phyloP scores from a whole-genome alignment of 257 asterid genomes.

The Fraxinus americana region DNA sequence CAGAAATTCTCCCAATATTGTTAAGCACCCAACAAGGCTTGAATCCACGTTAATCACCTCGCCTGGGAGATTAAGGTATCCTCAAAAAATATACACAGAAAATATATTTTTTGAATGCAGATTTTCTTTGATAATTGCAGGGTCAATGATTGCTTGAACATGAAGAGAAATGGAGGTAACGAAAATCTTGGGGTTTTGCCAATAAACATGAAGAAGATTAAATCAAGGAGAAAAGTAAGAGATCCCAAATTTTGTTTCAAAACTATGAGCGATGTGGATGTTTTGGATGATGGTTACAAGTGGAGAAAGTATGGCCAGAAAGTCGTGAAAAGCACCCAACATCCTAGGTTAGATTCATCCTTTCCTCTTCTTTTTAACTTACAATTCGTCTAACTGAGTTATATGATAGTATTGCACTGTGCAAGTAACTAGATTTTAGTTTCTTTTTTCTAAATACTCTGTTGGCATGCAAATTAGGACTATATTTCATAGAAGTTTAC shows the following conservation, averaged over 20 bases:
- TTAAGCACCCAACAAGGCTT: too few relatives aligned
- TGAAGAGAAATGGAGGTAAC: background rate
- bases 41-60: too few relatives aligned
- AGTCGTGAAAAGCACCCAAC: conserved; percentile 92
- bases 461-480: too few relatives aligned
- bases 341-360: conserved; percentile 66
- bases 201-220: conserved; percentile 76
- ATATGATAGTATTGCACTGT: too few relatives aligned
- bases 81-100: too few relatives aligned
- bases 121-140: background rate
- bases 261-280: conserved; percentile 91
- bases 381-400: too few relatives aligned
- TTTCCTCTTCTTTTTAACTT: too few relatives aligned
- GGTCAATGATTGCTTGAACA: background rate
- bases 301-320: conserved; percentile 98
- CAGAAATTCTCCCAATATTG: too few relatives aligned
- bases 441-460: too few relatives aligned
- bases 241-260: conserved; percentile 96
- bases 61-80: too few relatives aligned
- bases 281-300: conserved; percentile 90
- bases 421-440: background rate
- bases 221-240: conserved; percentile 75
- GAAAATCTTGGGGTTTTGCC: conserved; percentile 49
- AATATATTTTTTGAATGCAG: background rate
- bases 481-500: too few relatives aligned